phyloP scores from a whole-genome alignment of 208 protist genomes.

The Trypanosomatidae sp. region DNA sequence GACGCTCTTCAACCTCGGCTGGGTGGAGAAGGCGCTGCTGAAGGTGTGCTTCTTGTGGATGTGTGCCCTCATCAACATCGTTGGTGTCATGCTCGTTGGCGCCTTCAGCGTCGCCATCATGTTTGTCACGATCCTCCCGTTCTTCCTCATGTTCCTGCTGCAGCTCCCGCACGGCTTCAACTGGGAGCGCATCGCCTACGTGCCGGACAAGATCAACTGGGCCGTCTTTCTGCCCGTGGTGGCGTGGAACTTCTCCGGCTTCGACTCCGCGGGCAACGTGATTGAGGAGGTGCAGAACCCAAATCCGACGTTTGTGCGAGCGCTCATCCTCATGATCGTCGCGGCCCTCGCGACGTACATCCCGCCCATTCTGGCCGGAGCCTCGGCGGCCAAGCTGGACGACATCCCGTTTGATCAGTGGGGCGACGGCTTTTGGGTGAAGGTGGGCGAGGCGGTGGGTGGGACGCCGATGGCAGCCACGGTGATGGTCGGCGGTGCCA shows the following conservation, averaged over 20 bases:
- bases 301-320: constrained; percentile 77
- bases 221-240: constrained; percentile 86
- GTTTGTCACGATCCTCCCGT: constrained; percentile 82
- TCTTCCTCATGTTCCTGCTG: constrained; percentile 84
- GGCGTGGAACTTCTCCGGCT: constrained; percentile 92
- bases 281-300: constrained; percentile 90
- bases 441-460: constrained; percentile 82
- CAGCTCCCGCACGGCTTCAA: constrained; percentile 81
- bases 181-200: constrained; percentile 67
- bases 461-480: constrained; percentile 66
- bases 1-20: constrained; percentile 62
- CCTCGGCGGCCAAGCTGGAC: constrained; percentile 53
- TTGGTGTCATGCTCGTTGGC: constrained; percentile 75
- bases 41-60: constrained; percentile 70
- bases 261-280: constrained; percentile 89
- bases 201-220: constrained; percentile 81
- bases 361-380: constrained; percentile 80
- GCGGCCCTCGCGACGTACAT: constrained; percentile 81
- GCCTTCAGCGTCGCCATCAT: constrained; percentile 80
- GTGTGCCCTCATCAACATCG: constrained; percentile 77
- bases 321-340: constrained; percentile 82
- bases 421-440: constrained; percentile 89
- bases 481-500: constrained; percentile 79
- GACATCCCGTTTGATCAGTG: constrained; percentile 71
- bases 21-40: constrained; percentile 45